Evolutionary conservation across 2,329 filamentous ascomycete genomes (phyloP), one percentile per base, ranked within the genome.

Genomic region (Xylariales sp.): DNA sequence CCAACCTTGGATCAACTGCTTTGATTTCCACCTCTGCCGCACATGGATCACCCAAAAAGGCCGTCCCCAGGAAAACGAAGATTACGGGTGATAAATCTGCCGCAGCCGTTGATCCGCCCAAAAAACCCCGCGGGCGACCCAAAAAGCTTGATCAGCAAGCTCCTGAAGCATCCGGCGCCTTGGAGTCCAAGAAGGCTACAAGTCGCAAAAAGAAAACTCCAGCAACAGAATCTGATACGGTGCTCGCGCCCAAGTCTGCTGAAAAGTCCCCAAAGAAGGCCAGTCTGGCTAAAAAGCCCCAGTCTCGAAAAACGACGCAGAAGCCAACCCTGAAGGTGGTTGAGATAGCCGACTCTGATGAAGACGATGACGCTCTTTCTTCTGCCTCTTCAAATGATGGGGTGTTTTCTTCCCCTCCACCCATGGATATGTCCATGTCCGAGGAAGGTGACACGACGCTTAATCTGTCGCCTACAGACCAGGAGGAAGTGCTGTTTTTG

Each of bases 271-370:
- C 21, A 14, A 14, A n/a, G 18, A 8, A 17, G 17, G 13, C 37
- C 29, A 4, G 33, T 13, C 20, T 30, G 29, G 4, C 37, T 28
- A 18, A 27, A 38, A 19, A 41, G 38, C 19, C 42, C 31, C 6
- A 36, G 27, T 49, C 41, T 31, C 46, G 47, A n/a, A 48, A 43
- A 32, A 49, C 47, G 6, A 5, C 31, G 2, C 18, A 34, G 3
- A 18, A 33, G 4, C n/a, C n/a, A n/a, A n/a, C n/a, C n/a, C n/a
- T n/a, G n/a, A 44, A 51, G 41, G 47, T 49, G 11, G 40, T 67
- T n/a, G 75, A 78, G 49, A 74, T 78, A 21, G 63, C 65, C 8
- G 76, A 77, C 49, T 71, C 73, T 0, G 74, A 72, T 17, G 69
- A 73, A 10, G 44, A 55, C 6, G 43, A 36, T 46, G 40, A 42